A percentile compares a stretch with the other conserved stretches of the same genome.
Conservation (phyloP, 768 basidiomycete genomes). For the Pleurotus platypus region DNA sequence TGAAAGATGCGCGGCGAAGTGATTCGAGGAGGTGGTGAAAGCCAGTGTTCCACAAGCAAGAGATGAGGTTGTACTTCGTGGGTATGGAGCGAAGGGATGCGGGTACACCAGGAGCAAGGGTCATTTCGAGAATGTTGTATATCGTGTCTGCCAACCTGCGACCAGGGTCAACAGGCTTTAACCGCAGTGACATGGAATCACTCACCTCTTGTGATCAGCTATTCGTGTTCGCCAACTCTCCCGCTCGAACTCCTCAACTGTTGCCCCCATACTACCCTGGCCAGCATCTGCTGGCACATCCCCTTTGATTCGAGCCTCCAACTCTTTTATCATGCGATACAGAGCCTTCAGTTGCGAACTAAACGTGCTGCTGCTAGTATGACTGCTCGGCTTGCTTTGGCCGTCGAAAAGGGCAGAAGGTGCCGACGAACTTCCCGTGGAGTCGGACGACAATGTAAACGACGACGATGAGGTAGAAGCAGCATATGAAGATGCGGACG, state of each 20-base stretch:
- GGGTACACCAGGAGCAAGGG: conserved; percentile 83
- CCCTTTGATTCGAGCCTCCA: conserved; percentile 73
- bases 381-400: conserved; percentile 35
- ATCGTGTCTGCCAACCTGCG: conserved; percentile 84
- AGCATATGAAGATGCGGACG: conserved; percentile 72
- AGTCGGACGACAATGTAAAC: conserved; percentile 69
- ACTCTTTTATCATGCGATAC: conserved; percentile 76
- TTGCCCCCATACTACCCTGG: conserved; percentile 37
- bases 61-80: conserved; percentile 92
- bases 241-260: conserved; percentile 64
- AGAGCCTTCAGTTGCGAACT: conserved; percentile 74
- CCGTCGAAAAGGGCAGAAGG: conserved; percentile 69
- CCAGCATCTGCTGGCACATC: conserved; percentile 55
- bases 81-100: conserved; percentile 87
- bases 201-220: conserved; percentile 81
- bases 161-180: not conserved
- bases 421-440: conserved; percentile 72
- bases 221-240: conserved; percentile 76
- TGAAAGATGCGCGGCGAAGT: conserved; percentile 79
- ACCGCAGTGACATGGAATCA: conserved; percentile 13
- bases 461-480: conserved; percentile 62
- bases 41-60: conserved; percentile 86
- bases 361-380: conserved; percentile 57
- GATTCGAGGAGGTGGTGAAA: conserved; percentile 91
- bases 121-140: conserved; percentile 82